Evolutionary conservation across 306 rosid species (phyloP).

Genomic region (Aeschynomene evenia): DNA sequence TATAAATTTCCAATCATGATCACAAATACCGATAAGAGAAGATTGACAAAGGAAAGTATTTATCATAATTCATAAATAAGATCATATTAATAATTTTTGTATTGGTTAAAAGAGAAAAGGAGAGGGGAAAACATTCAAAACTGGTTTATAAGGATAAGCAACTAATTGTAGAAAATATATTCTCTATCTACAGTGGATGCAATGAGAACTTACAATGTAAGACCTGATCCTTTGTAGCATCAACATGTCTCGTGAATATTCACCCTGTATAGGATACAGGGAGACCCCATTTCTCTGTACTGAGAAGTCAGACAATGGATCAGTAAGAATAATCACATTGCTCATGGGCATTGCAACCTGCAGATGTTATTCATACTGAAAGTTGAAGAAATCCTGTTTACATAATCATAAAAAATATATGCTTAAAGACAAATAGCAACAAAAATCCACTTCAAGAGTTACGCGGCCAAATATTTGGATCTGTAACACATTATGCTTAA

Average conservation of each 20-base stretch:
- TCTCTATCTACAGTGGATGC: constrained; percentile 39
- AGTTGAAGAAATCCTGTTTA: constrained; percentile 1
- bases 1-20: neutral
- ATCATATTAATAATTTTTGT: neutral
- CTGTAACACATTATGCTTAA: neutral
- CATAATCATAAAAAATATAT: neutral
- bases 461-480: neutral
- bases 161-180: constrained; percentile 24
- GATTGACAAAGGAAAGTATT: neutral
- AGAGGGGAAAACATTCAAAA: neutral
- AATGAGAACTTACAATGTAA: constrained; percentile 86
- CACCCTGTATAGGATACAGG: constrained; percentile 74
- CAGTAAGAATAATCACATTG: constrained; percentile 65
- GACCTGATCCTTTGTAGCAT: constrained; percentile 99
- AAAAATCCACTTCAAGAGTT: neutral
- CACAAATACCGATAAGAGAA: constrained; percentile 2
- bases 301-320: constrained; percentile 75
- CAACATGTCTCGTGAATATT: constrained; percentile 90
- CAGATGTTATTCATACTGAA: constrained; percentile 29
- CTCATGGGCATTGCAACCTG: constrained; percentile 82
- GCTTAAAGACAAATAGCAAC: constrained; percentile 5
- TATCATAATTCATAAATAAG: neutral
- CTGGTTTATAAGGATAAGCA: neutral
- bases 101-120: neutral
- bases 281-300: constrained; percentile 62